These are phyloP conservation scores for Cymodocea nodosa DNA, from an alignment of 116 monocot species.

Conservation along the genomic window DNA sequence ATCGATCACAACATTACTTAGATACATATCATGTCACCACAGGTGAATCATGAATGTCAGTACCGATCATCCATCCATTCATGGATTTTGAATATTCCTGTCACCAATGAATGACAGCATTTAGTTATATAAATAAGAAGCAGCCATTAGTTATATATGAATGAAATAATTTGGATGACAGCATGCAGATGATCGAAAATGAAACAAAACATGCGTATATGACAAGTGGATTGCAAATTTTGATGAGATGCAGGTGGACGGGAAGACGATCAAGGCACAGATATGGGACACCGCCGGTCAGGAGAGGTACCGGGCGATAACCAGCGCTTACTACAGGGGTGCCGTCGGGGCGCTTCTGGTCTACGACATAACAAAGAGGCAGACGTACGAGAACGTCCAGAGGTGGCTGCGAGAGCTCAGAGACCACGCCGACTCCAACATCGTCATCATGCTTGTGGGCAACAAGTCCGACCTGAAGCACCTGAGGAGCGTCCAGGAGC, in stretches of 20 bases:
- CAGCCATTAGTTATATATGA: too few species aligned
- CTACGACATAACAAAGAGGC: slow-evolving; percentile 26
- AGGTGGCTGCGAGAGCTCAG: slow-evolving; percentile 83
- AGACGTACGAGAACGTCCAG: slow-evolving; percentile 58
- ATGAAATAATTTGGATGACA: too few species aligned
- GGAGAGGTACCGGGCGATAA: slow-evolving; percentile 50
- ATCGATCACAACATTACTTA: too few species aligned
- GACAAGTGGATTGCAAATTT: too few species aligned
- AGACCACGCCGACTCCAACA: slow-evolving; percentile 69
- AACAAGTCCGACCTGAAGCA: slow-evolving; percentile 68
- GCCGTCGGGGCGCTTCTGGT: slow-evolving; percentile 20
- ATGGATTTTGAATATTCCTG: too few species aligned
- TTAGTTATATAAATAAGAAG: too few species aligned
- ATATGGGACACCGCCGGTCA: slow-evolving; percentile 70
- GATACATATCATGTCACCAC: too few species aligned
- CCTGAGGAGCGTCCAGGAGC: slow-evolving; percentile 28
- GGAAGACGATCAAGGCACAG: slow-evolving; percentile 49
- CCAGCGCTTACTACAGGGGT: slow-evolving; percentile 25
- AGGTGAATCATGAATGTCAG: too few species aligned
- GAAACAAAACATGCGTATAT: too few species aligned
- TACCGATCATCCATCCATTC: too few species aligned
- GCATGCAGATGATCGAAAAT: too few species aligned
- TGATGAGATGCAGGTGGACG: slow-evolving; percentile 28
- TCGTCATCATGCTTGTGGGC: slow-evolving; percentile 68
- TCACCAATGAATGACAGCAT: too few species aligned